Evolutionary conservation across 768 basidiomycete genomes (phyloP).

Genomic region (Trametopsis cervina): DNA sequence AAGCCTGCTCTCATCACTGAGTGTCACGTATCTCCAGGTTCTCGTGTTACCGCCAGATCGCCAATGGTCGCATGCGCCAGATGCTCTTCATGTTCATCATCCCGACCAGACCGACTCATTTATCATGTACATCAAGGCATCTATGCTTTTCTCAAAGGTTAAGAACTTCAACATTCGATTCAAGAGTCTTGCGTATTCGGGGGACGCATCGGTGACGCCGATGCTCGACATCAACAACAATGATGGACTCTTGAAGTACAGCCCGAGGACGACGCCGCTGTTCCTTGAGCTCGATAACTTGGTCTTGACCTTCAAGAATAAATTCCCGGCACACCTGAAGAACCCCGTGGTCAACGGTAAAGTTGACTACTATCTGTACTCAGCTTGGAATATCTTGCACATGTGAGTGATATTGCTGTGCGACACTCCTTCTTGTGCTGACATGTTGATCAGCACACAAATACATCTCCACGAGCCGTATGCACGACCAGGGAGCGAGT

Average conservation of each 20-base stretch:
- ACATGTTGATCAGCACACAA: constrained; percentile 37
- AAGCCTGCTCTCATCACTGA: background rate
- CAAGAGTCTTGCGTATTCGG: constrained; percentile 49
- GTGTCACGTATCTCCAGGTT: too few relatives aligned
- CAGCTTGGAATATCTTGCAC: constrained; percentile 12
- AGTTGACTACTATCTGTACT: constrained; percentile 54
- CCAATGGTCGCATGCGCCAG: constrained; percentile 59
- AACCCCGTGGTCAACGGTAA: constrained; percentile 46
- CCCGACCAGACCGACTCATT: constrained; percentile 67
- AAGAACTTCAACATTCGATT: constrained; percentile 69
- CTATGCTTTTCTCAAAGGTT: constrained; percentile 54
- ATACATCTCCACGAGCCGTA: constrained; percentile 79
- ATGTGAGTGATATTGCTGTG: constrained; percentile 6
- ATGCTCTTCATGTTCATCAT: constrained; percentile 53
- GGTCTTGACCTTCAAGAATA: constrained; percentile 47
- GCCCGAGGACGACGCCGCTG: constrained; percentile 52
- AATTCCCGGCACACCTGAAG: constrained; percentile 49
- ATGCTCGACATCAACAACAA: background rate
- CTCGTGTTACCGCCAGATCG: constrained; percentile 32
- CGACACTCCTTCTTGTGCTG: background rate
- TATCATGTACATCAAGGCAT: constrained; percentile 63
- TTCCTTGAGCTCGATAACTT: constrained; percentile 58
- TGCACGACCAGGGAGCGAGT: constrained; percentile 47
- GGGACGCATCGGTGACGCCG: constrained; percentile 41
- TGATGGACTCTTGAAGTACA: constrained; percentile 19